Conservation (phyloP, 768 basidiomycete species). For the Fomitopsis serialis region DNA sequence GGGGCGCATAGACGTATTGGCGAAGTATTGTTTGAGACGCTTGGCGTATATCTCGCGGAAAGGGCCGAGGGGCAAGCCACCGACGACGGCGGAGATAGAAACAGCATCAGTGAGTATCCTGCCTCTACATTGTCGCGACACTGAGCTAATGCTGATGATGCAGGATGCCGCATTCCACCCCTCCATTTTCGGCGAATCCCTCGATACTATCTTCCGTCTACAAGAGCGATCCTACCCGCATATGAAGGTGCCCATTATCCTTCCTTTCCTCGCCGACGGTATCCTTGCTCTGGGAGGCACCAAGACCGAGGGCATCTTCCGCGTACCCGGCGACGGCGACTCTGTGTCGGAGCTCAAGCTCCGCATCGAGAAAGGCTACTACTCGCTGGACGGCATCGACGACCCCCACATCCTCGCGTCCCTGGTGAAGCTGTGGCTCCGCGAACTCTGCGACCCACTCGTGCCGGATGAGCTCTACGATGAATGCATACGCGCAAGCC, state of each 20-base stretch:
- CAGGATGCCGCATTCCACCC: constrained; percentile 94
- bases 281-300: constrained; percentile 86
- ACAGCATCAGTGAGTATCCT: constrained; percentile 65
- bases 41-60: constrained; percentile 71
- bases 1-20: constrained; percentile 84
- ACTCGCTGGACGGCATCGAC: constrained; percentile 83
- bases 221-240: constrained; percentile 85
- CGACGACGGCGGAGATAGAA: constrained; percentile 82
- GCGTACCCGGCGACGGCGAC: constrained; percentile 88
- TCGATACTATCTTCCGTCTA: constrained; percentile 77
- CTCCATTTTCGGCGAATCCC: constrained; percentile 87
- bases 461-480: constrained; percentile 91
- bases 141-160: constrained; percentile 4
- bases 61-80: constrained; percentile 82
- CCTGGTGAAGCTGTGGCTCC: constrained; percentile 87
- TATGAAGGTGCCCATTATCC: constrained; percentile 84
- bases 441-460: constrained; percentile 89
- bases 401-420: constrained; percentile 90
- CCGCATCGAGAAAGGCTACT: constrained; percentile 87
- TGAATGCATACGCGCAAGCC: constrained; percentile 70
- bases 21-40: constrained; percentile 84
- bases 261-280: constrained; percentile 90
- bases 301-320: constrained; percentile 86
- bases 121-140: not conserved
- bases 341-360: constrained; percentile 83